phyloP scores from a whole-genome alignment of 805 yeast genomes.

The Saturnispora besseyi region DNA sequence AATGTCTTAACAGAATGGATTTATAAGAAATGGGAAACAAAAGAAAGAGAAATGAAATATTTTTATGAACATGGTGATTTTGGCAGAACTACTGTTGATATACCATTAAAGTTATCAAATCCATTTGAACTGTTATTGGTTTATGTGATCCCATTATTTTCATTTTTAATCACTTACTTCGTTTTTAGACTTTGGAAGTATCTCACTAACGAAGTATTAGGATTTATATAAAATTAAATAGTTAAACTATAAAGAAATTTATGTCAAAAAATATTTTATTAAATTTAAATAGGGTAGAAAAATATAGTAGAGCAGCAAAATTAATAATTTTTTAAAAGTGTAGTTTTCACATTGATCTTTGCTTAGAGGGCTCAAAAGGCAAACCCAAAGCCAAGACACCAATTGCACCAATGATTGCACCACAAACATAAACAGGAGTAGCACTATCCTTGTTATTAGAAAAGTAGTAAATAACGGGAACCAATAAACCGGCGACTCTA shows the following conservation, averaged over 20 bases:
- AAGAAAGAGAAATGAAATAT: conserved; percentile 61
- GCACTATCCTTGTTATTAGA: conserved; percentile 39
- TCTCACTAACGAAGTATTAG: not conserved
- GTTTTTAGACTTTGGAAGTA: conserved; percentile 3
- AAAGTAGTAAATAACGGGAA: conserved; percentile 48
- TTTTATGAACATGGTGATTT: conserved; percentile 52
- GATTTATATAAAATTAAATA: not conserved
- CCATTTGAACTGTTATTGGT: conserved; percentile 15
- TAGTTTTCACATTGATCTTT: conserved; percentile 25
- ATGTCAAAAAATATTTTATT: not conserved
- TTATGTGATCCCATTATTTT: conserved; percentile 20
- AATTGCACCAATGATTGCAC: conserved; percentile 43
- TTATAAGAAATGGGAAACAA: conserved; percentile 60
- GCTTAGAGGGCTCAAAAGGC: conserved; percentile 42
- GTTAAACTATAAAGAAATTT: no score
- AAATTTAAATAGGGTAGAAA: not conserved
- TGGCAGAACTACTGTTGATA: conserved; percentile 18
- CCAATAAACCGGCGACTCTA: conserved; percentile 46
- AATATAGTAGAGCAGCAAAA: not conserved
- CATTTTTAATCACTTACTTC: conserved; percentile 6
- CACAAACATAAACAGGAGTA: conserved; percentile 55
- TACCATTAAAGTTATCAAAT: conserved; percentile 16
- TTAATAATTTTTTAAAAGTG: not conserved
- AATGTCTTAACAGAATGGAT: conserved; percentile 68
- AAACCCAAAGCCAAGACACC: conserved; percentile 35